These are phyloP conservation scores for Aureobasidium namibiae DNA, from an alignment of 2,329 filamentous ascomycete genomes.

Conservation along the genomic window DNA sequence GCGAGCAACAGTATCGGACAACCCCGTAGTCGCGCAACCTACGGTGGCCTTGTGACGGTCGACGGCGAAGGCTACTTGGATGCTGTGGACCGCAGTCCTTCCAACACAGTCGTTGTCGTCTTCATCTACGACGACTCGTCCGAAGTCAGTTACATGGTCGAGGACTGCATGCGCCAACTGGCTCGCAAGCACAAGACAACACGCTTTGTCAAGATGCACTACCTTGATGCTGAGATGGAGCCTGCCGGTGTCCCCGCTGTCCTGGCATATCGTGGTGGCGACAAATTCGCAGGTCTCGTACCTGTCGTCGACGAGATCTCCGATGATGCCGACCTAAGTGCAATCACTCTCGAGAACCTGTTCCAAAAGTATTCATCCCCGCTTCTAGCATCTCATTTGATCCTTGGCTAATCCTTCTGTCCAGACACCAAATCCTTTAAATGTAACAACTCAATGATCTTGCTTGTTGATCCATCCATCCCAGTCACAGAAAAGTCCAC, in stretches of 20 bases:
- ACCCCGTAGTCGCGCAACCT: conserved; percentile 43
- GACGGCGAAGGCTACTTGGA: conserved; percentile 92
- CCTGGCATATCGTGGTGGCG: conserved; percentile 79
- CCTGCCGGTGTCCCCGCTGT: conserved; percentile 79
- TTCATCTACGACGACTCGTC: conserved; percentile 91
- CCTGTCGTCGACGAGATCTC: conserved; percentile 83
- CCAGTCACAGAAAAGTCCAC: not conserved
- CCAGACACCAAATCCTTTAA: conserved; percentile 15
- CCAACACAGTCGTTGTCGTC: conserved; percentile 79
- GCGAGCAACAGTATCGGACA: conserved; percentile 6
- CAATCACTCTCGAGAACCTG: conserved; percentile 48
- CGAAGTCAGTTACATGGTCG: conserved; percentile 67
- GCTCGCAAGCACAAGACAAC: conserved; percentile 62
- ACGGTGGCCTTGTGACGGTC: conserved; percentile 72
- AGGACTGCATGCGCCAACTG: conserved; percentile 67
- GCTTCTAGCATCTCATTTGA: too few species aligned
- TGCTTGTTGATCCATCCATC: not conserved
- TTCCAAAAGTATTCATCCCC: conserved; percentile 44
- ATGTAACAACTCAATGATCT: not conserved
- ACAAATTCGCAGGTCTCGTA: conserved; percentile 83
- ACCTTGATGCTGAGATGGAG: conserved; percentile 90
- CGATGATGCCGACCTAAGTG: conserved; percentile 42
- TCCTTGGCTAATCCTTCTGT: not conserved
- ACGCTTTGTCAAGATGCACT: conserved; percentile 86
- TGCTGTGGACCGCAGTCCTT: conserved; percentile 80